Evolutionary conservation across 1,284 basidiomycete species (phyloP).

Genomic region (Sanghuangporus sanghuang): DNA sequence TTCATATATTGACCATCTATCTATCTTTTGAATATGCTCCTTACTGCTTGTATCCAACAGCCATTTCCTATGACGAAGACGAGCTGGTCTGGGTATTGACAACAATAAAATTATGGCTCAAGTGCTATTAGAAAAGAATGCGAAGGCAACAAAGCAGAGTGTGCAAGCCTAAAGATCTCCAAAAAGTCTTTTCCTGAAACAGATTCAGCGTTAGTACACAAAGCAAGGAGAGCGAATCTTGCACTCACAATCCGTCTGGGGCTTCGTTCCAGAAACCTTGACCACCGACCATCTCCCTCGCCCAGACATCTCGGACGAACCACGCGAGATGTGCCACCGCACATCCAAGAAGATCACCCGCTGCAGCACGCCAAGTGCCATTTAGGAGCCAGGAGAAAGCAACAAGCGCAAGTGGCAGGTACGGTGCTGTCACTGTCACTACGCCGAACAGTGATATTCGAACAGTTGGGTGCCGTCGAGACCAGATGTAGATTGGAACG

Average conservation of each 20-base stretch:
- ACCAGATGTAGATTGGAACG: conserved; percentile 96
- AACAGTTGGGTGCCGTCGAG: conserved; percentile 86
- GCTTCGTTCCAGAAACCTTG: conserved; percentile 73
- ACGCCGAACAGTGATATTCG: conserved; percentile 95
- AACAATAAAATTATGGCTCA: not conserved
- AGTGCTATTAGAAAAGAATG: not conserved
- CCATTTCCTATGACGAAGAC: not conserved
- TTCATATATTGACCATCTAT: not conserved
- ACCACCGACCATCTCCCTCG: conserved; percentile 82
- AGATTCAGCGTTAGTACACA: conserved; percentile 7
- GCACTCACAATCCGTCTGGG: conserved; percentile 72
- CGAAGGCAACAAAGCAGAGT: not conserved
- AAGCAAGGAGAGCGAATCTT: not conserved
- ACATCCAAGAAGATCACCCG: conserved; percentile 84
- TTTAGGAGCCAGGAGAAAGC: conserved; percentile 88
- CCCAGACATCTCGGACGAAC: conserved; percentile 95
- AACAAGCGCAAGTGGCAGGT: conserved; percentile 88
- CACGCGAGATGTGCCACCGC: conserved; percentile 89
- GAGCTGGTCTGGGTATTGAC: not conserved
- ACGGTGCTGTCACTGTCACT: conserved; percentile 91
- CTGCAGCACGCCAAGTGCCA: conserved; percentile 80
- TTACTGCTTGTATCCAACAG: not conserved
- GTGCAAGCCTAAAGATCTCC: conserved; percentile 41
- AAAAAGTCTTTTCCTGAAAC: conserved; percentile 55
- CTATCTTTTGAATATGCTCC: not conserved